A percentile compares a stretch with the other conserved stretches of the same genome.
phyloP scores from a whole-genome alignment of 2,329 filamentous ascomycete species.

The Diaporthe caulivora region DNA sequence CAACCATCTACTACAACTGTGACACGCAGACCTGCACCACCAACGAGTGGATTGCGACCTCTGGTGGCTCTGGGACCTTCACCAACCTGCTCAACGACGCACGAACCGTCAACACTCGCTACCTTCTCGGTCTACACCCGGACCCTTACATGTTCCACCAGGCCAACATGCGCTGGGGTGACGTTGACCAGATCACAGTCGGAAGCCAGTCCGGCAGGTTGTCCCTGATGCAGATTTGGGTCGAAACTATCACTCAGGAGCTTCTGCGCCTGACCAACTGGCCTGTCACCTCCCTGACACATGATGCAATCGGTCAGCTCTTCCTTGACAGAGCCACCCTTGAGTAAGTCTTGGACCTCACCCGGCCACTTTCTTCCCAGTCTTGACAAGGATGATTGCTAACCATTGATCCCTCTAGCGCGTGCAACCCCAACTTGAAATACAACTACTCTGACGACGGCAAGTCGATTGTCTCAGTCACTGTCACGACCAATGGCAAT shows the following conservation, averaged over 20 bases:
- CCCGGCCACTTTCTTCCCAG: background rate
- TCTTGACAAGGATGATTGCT: background rate
- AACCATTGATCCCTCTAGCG: constrained; percentile 41
- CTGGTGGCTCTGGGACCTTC: constrained; percentile 66
- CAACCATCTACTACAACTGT: constrained; percentile 75
- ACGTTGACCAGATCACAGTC: constrained; percentile 59
- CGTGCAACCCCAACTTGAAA: constrained; percentile 61
- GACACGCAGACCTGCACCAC: constrained; percentile 67
- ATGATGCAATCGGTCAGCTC: constrained; percentile 63
- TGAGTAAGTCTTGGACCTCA: constrained; percentile 56
- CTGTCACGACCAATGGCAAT: constrained; percentile 61
- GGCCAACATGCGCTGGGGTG: constrained; percentile 68
- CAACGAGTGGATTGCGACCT: constrained; percentile 72
- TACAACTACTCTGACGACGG: constrained; percentile 58
- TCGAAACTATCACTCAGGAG: constrained; percentile 65
- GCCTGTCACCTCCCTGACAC: constrained; percentile 65
- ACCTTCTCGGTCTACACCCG: constrained; percentile 67
- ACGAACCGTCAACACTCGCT: constrained; percentile 64
- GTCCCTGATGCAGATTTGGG: constrained; percentile 69
- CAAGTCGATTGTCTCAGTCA: constrained; percentile 62
- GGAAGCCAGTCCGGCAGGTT: constrained; percentile 60
- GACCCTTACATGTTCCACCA: constrained; percentile 75
- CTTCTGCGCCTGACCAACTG: constrained; percentile 64
- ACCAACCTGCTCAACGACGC: constrained; percentile 63
- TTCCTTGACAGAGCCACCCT: constrained; percentile 67